These are phyloP conservation scores for Stromatinia cepivora DNA, from an alignment of 2,329 filamentous ascomycete genomes.

Conservation along the genomic window DNA sequence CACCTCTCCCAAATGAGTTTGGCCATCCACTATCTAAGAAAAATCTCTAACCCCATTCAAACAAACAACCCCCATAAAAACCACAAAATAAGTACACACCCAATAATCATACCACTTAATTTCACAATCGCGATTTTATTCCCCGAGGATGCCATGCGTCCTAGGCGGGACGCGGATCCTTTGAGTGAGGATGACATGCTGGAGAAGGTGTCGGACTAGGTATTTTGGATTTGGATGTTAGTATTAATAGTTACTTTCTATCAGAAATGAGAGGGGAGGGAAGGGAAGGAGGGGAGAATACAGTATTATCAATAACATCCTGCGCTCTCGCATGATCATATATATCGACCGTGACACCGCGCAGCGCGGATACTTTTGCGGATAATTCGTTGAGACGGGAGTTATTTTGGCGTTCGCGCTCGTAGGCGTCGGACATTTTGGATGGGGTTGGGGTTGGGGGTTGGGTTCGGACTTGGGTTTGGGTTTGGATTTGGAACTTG, in stretches of 20 bases:
- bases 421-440: constrained; percentile 73
- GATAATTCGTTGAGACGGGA: constrained; percentile 88
- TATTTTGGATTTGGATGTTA: constrained; percentile 11
- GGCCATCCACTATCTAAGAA: too few species aligned
- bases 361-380: constrained; percentile 85
- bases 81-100: constrained; percentile 70
- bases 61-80: constrained; percentile 46
- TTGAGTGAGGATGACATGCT: constrained; percentile 80
- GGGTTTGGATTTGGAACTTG: not conserved
- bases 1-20: not conserved
- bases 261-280: too few species aligned
- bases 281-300: constrained; percentile 56
- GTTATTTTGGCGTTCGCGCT: constrained; percentile 89
- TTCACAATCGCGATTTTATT: constrained; percentile 92
- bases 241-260: too few species aligned
- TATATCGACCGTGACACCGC: constrained; percentile 94
- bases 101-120: constrained; percentile 79
- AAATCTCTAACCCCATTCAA: constrained; percentile 23
- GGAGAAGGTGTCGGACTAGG: constrained; percentile 91
- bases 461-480: not conserved
- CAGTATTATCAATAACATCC: constrained; percentile 82
- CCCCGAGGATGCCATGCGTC: constrained; percentile 85
- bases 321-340: constrained; percentile 94
- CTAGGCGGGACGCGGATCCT: constrained; percentile 78
- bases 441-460: not conserved